Evolutionary conservation across 148 eudicot genomes (phyloP), one percentile per base, ranked within the genome.

Genomic region (Rhododendron williamsianum): DNA sequence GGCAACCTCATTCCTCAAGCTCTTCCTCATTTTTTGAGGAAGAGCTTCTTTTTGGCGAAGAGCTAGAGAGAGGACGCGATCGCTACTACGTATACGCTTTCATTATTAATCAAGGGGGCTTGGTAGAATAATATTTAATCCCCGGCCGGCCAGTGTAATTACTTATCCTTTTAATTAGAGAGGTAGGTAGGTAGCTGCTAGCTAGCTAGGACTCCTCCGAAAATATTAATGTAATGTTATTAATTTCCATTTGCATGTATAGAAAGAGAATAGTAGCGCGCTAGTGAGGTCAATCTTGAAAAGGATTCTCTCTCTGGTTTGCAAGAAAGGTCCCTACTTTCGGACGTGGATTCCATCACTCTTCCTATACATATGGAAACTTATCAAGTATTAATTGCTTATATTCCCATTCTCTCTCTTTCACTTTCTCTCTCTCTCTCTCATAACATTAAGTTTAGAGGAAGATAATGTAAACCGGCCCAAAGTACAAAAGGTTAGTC

Each of bases 311-410:
- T 25, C 73, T 69, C 16, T 25, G 13, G 12, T 11, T 69, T 9
- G 84, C 27, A 10, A 27, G 30, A 76, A 69, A 46, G 38, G 82
- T 60, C 73, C 33, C 36, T 54, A 83, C 92, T 88, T 88, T 87
- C 77, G 85, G 84, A 89, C 87, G 88, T 89, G 92, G 92, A 90
- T 36, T 89, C 90, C 90, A 87, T 83, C 51, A 87, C 84, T 67
- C 78, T 86, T 81, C 58, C 65, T 74, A 41, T 25, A 80, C 15
- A 65, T 18, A 63, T 3, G 69, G 10, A 54, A 54, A 54, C 58
- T 38, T 83, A 23, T 72, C 49, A 52, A 35, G 27, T n/a, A 11
- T 83, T 83, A 60, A 16, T 78, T 80, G 41, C 76, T 38, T 73
- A 7, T 25, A 16, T 76, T 76, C 48, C 71, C 38, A 27, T 83